These are phyloP conservation scores for Candida loeiensis DNA, from an alignment of 805 yeast genomes.

Conservation along the genomic window DNA sequence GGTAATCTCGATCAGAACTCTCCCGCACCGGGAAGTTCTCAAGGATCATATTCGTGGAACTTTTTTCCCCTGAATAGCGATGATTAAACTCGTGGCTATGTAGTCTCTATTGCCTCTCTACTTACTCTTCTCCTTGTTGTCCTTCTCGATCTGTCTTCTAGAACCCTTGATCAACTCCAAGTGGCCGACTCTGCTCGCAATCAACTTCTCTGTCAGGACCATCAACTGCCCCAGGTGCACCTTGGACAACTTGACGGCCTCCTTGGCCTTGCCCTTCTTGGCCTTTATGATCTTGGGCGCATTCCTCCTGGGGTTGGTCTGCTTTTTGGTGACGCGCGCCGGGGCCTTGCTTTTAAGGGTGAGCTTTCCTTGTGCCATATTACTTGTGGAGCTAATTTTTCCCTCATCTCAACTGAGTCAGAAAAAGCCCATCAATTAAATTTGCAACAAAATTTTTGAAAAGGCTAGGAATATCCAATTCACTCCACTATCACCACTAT, in stretches of 20 bases:
- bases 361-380: constrained; percentile 74
- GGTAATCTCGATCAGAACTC: neutral
- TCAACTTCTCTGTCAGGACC: constrained; percentile 73
- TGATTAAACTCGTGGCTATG: too few species aligned
- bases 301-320: constrained; percentile 65
- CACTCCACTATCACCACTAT: constrained; percentile 2
- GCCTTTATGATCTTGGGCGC: constrained; percentile 67
- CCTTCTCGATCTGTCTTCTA: constrained; percentile 74
- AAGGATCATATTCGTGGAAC: neutral
- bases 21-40: neutral
- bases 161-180: constrained; percentile 88
- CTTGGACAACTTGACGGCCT: constrained; percentile 53
- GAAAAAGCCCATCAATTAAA: constrained; percentile 1
- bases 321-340: constrained; percentile 61
- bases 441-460: constrained; percentile 3
- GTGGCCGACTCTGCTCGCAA: constrained; percentile 91
- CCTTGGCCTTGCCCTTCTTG: constrained; percentile 49
- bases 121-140: constrained; percentile 38
- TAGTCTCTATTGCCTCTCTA: neutral
- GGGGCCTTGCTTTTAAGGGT: constrained; percentile 51
- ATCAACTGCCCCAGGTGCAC: constrained; percentile 52
- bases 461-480: neutral
- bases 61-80: neutral
- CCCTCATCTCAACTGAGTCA: constrained; percentile 7
- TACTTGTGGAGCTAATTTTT: constrained; percentile 3